These are phyloP conservation scores for Trichophyton benhamiae DNA, from an alignment of 2,329 filamentous ascomycete genomes.

Conservation along the genomic window DNA sequence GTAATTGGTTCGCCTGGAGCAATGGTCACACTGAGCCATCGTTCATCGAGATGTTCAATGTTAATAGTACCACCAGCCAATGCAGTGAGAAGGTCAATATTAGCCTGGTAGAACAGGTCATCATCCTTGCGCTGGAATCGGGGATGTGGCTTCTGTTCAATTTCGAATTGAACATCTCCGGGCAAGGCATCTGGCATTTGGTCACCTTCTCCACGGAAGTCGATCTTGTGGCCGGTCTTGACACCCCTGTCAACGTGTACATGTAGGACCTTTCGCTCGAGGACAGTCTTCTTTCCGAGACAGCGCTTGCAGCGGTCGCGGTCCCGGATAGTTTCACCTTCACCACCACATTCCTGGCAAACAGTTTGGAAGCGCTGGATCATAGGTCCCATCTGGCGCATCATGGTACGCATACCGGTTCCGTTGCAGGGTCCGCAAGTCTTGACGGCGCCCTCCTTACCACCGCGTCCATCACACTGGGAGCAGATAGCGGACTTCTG, in stretches of 20 bases:
- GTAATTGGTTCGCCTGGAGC: slow-evolving; percentile 88
- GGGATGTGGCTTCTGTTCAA: slow-evolving; percentile 95
- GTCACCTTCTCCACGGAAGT: slow-evolving; percentile 94
- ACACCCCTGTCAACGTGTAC: slow-evolving; percentile 96
- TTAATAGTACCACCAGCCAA: slow-evolving; percentile 82
- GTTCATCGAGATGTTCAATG: slow-evolving; percentile 92
- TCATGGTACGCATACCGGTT: slow-evolving; percentile 93
- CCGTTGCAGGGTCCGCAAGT: slow-evolving; percentile 85
- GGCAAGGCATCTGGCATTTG: slow-evolving; percentile 86
- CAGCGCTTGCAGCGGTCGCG: slow-evolving; percentile 97
- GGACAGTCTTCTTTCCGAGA: slow-evolving; percentile 91
- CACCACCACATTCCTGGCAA: slow-evolving; percentile 94
- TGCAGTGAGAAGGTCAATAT: slow-evolving; percentile 91
- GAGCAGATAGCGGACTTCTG: slow-evolving; percentile 96
- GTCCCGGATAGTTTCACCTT: slow-evolving; percentile 91
- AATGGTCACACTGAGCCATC: slow-evolving; percentile 91
- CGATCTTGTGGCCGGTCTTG: slow-evolving; percentile 85
- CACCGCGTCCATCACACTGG: slow-evolving; percentile 85
- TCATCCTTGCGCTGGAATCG: slow-evolving; percentile 95
- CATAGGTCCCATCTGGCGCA: slow-evolving; percentile 99
- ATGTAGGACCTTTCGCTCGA: slow-evolving; percentile 95
- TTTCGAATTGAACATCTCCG: slow-evolving; percentile 96
- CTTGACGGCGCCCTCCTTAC: slow-evolving; percentile 96
- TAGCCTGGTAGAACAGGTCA: slow-evolving; percentile 85
- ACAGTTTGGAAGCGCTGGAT: slow-evolving; percentile 99